These are phyloP conservation scores for Aspergillus ustus DNA, from an alignment of 2,329 filamentous ascomycete species.

Conservation along the genomic window DNA sequence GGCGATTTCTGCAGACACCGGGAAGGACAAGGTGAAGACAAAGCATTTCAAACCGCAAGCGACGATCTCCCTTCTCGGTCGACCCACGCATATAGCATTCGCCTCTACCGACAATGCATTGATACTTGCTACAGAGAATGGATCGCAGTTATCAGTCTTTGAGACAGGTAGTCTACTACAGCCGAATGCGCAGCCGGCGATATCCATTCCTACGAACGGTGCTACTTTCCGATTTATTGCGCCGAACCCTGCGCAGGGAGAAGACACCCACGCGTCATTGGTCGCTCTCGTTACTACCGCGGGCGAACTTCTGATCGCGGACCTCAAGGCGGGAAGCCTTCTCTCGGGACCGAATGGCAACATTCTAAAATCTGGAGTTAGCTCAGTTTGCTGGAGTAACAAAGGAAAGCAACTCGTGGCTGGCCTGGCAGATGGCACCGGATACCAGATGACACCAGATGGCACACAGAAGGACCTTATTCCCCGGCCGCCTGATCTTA, in stretches of 20 bases:
- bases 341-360: constrained; percentile 64
- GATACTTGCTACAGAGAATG: constrained; percentile 78
- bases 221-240: constrained; percentile 73
- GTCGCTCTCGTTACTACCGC: constrained; percentile 80
- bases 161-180: constrained; percentile 71
- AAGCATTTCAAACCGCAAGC: constrained; percentile 75
- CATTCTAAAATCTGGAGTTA: constrained; percentile 74
- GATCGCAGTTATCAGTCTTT: constrained; percentile 83
- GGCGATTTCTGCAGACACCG: constrained; percentile 67
- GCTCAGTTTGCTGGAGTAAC: constrained; percentile 87
- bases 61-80: constrained; percentile 71
- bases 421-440: constrained; percentile 78
- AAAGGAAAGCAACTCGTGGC: constrained; percentile 92
- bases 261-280: constrained; percentile 63
- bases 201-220: constrained; percentile 78
- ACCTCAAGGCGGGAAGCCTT: constrained; percentile 71
- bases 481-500: constrained; percentile 72
- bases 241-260: constrained; percentile 73
- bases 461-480: constrained; percentile 78
- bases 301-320: constrained; percentile 82
- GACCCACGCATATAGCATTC: constrained; percentile 87
- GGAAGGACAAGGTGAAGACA: constrained; percentile 63
- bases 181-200: constrained; percentile 68
- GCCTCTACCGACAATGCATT: constrained; percentile 86
- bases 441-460: constrained; percentile 81